phyloP scores from a whole-genome alignment of 148 eudicot species.

The Fagopyrum homotropicum region DNA sequence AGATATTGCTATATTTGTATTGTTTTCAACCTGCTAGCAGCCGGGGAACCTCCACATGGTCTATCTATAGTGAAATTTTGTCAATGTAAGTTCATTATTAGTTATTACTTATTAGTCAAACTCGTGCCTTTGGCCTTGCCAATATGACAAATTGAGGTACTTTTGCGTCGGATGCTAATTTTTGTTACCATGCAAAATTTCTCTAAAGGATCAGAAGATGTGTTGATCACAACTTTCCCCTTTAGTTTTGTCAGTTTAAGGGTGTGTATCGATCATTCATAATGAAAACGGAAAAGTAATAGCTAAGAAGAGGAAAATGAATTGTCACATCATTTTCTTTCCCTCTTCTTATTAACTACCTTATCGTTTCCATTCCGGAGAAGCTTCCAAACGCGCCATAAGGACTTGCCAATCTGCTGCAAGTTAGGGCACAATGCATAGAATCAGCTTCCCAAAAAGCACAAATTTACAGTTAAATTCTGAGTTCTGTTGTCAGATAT shows the following conservation, averaged over 20 bases:
- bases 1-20: not conserved
- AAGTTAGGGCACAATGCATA: not conserved
- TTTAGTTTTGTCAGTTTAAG: no score
- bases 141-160: not conserved
- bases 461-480: conserved; percentile 1
- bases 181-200: not conserved
- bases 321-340: not conserved
- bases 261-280: no score
- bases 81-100: not conserved
- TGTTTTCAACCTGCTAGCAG: not conserved
- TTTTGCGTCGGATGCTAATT: not conserved
- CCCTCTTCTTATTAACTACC: not conserved
- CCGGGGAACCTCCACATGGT: not conserved
- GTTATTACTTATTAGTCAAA: not conserved
- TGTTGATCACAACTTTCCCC: not conserved
- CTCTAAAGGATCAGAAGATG: not conserved
- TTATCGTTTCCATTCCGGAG: no score
- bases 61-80: not conserved
- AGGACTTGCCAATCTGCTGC: no score
- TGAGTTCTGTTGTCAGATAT: not conserved
- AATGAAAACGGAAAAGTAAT: no score
- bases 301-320: no score
- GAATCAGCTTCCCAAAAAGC: not conserved
- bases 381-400: no score
- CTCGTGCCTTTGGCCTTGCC: not conserved